Base-by-base conservation (phyloP, 139 green algal species). In the Chlorella sp. region DNA sequence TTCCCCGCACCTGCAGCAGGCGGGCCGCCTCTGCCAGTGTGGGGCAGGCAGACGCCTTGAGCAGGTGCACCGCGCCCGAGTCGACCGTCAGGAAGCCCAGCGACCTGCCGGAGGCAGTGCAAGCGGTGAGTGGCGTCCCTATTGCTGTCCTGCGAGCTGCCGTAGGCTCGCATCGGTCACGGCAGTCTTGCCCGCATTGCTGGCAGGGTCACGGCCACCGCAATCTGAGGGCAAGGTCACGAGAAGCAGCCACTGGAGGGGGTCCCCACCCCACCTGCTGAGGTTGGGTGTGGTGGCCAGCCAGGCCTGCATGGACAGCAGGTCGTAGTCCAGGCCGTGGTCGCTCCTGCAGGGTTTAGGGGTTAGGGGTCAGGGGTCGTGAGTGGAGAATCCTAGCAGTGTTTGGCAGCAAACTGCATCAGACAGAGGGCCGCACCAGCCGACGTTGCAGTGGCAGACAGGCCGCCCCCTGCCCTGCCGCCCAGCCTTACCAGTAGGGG, bases 251-350 rank as follows among this genome's bases (percentile, higher is more conserved):
- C n/a, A n/a, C n/a, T n/a, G n/a, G n/a, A n/a, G n/a, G n/a, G n/a
- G n/a, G n/a, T n/a, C n/a, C n/a, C n/a, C 36, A 3, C 1, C 75
- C n/a, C 24, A 36, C 75, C 75, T 81, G 75, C 75, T 81, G 30
- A 51, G 58, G 54, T 44, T 41, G 38, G 60, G 54, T 16, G 62
- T 58, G 26, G 51, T 54, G 13, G 68, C 80, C 40, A 62, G 70
- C 75, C 80, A 75, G 58, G 85, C 70, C 72, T 91, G 88, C 62
- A 92, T 70, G 60, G 87, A 40, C 76, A 92, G 72, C 67, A 89
- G 40, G 70, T 92, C 89, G 30, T 76, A 86, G 48, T 84, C 83
- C 24, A 76, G 41, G 17, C 84, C 68, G 73, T 82, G 82, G 32
- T 92, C 87, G 43, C 46, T 44, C 88, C 80, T 84, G 80, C 64